Evolutionary conservation across 495 filamentous ascomycete genomes (phyloP), one percentile per base, ranked within the genome.

Genomic region (Lentithecium fluviatile): DNA sequence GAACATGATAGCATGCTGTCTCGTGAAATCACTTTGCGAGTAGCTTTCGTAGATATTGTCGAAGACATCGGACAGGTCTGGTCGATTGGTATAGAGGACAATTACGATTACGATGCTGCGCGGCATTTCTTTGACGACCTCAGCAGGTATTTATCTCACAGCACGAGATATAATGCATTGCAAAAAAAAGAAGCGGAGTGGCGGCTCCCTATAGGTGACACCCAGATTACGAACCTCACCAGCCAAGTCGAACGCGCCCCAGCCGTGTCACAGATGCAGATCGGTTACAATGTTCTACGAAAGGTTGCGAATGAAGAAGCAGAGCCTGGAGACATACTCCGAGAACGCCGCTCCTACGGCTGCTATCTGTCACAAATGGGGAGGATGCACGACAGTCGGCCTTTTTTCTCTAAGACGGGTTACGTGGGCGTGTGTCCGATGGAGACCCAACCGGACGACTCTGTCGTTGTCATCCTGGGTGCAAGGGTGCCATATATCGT

Each of bases 341-440:
- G 7, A 15, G 15, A 38, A 8, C 36, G 36, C 36, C 8, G 36
- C 36, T 8, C 36, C 7, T 38, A 38, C 15, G 36, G 8, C 15
- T 15, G 7, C 15, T 38, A 38, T 15, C 36, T 38, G 8, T 7
- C 36, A 19, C 56, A 29, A 20, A 25, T 59, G 45, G 11, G 34
- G 29, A 20, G 56, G 20, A 60, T 60, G 47, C 19, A 53, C 36
- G 58, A 60, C 19, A 21, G 36, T 17, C 36, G 58, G 7, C 48
- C 38, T 2, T 60, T 60, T 36, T 21, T 32, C 6, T 20, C 48
- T 2, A 17, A 46, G 38, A 21, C 20, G 13, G 58, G 58, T 4
- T 60, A 37, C 11, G 58, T 60, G 0, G 58, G 58, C 20, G 15
- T 60, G 8, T 36, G 25, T 34, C 48, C 58, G 7, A 15, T 47